These are phyloP conservation scores for Hyaloscypha bicolor DNA, from an alignment of 495 filamentous ascomycete species.

Conservation along the genomic window DNA sequence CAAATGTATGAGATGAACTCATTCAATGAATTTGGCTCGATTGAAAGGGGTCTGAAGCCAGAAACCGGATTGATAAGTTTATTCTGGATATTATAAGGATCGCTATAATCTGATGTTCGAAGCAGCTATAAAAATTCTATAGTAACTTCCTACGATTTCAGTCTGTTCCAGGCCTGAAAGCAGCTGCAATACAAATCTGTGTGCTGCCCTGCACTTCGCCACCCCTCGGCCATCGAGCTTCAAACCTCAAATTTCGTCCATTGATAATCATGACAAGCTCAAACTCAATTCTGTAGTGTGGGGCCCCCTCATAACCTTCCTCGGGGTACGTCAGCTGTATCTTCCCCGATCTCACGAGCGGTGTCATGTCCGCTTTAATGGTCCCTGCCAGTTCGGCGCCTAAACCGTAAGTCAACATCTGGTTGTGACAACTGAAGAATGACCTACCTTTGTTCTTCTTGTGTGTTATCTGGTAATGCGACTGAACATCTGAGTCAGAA, in stretches of 20 bases:
- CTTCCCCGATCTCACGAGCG: constrained; percentile 37
- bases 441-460: constrained; percentile 27
- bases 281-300: constrained; percentile 19
- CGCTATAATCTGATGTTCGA: neutral
- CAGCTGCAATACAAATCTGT: constrained; percentile 25
- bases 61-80: too few relatives aligned
- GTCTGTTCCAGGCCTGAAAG: constrained; percentile 20
- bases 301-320: constrained; percentile 2
- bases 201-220: constrained; percentile 6
- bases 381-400: constrained; percentile 8
- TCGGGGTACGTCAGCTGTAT: constrained; percentile 1
- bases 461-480: constrained; percentile 27
- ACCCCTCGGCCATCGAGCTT: constrained; percentile 15
- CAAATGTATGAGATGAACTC: too few relatives aligned
- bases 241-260: constrained; percentile 18
- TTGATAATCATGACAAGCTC: constrained; percentile 23
- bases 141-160: neutral
- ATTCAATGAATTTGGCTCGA: too few relatives aligned
- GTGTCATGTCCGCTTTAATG: constrained; percentile 17
- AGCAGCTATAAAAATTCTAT: neutral
- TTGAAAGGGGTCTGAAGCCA: too few relatives aligned
- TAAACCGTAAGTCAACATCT: neutral
- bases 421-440: neutral
- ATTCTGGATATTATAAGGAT: too few relatives aligned
- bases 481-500: constrained; percentile 25